Conservation (phyloP, 78 protist genomes). For the Monosiga brevicollis region DNA sequence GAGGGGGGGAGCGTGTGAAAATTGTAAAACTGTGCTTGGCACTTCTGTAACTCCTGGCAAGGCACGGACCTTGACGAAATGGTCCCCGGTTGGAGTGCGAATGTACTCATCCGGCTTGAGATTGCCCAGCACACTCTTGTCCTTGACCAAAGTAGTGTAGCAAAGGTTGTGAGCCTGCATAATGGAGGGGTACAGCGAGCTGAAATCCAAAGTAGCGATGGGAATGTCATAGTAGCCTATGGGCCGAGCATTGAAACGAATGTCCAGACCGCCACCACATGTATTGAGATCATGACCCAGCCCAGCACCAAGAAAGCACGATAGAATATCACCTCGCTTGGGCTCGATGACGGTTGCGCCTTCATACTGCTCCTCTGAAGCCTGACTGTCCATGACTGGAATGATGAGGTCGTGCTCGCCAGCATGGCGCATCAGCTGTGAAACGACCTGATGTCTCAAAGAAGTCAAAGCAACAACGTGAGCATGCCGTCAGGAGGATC, state of each 20-base stretch:
- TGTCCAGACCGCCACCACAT: too few species aligned
- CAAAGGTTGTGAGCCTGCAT: slow-evolving; percentile 99
- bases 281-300: too few species aligned
- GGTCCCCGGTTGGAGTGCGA: slow-evolving; percentile 56
- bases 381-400: slow-evolving; percentile 52
- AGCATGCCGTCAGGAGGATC: too few species aligned
- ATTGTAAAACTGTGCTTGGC: too few species aligned
- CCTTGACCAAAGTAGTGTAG: slow-evolving; percentile 84
- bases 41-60: too few species aligned
- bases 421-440: slow-evolving; percentile 94
- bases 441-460: too few species aligned
- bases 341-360: slow-evolving; percentile 78
- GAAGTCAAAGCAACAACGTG: too few species aligned
- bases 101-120: slow-evolving; percentile 19
- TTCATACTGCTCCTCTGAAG: slow-evolving; percentile 49
- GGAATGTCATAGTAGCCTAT: slow-evolving; percentile 83
- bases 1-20: too few species aligned
- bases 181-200: slow-evolving; percentile 98
- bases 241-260: too few species aligned
- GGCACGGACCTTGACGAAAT: slow-evolving; percentile 6
- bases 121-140: not conserved
- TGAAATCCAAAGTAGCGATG: slow-evolving; percentile 96
- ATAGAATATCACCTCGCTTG: slow-evolving; percentile 1
- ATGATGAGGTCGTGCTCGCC: slow-evolving; percentile 43
- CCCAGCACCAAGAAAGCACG: too few species aligned